Base-by-base conservation (phyloP, 495 filamentous ascomycete species). In the Parmelia sp. region DNA sequence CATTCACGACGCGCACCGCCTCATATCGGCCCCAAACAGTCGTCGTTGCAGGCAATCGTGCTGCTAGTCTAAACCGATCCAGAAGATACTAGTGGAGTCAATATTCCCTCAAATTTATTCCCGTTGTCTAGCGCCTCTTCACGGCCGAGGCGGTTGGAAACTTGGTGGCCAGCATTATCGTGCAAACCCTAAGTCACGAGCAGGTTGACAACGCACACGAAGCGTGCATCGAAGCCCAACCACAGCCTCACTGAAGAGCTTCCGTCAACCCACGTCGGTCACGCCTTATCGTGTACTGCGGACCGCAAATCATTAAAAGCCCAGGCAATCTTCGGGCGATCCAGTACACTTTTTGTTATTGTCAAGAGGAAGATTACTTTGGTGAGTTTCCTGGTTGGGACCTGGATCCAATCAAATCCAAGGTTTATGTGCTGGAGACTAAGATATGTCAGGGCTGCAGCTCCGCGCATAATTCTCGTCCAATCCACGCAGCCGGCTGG, bases 381-480 rank as follows among this genome's bases (percentile, higher is more conserved):
- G 60, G 68, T 64, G 57, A 68, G 36, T 65, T 58, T 58, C 33
- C 33, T 57, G 14, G 45, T 35, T 40, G 25, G 62, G 47, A 36
- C 44, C 36, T 62, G 29, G 27, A 15, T 58, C 66, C 69, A 71
- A 69, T 69, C 25, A 49, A 51, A 51, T 56, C 33, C 31, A 39
- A 53, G 31, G 29, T 58, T 58, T 60, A 40, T 60, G 62, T 65
- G 67, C 69, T 62, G 51, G 67, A 64, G 44, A 57, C 66, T 69
- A 67, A 71, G 37, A 58, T 19, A 64, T 51, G 60, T 56, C 62
- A 68, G 66, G 70, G 65, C 70, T 71, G 67, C 70, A 71, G 70
- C 56, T 49, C 56, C 62, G 64, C 63, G 68, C 68, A 68, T 68
- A 65, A 57, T 39, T 53, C 35, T 68, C 45, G 25, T 65, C 70